These are phyloP conservation scores for Phytopythium sindhum DNA, from an alignment of 352 stramenopile species.

Conservation along the genomic window DNA sequence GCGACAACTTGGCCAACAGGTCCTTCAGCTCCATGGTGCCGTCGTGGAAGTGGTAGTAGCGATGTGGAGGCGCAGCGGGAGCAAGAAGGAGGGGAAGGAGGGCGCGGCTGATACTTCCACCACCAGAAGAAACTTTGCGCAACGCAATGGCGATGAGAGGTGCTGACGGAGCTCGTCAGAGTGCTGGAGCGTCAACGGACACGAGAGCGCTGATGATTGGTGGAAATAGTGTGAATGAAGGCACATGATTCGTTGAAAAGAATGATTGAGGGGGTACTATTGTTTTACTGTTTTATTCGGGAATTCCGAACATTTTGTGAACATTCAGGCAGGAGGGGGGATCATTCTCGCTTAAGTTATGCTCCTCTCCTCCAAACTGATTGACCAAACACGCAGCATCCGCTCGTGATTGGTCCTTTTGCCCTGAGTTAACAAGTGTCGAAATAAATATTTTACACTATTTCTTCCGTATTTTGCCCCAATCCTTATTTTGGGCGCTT, in stretches of 20 bases:
- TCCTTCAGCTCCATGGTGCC: constrained; percentile 62
- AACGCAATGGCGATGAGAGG: background rate
- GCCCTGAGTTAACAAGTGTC: background rate
- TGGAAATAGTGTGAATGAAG: background rate
- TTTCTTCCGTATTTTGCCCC: too few relatives aligned
- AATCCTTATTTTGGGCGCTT: too few relatives aligned
- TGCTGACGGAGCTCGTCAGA: constrained; percentile 1
- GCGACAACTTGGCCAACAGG: constrained; percentile 71
- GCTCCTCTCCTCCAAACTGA: too few relatives aligned
- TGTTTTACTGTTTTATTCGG: too few relatives aligned
- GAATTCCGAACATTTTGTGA: too few relatives aligned
- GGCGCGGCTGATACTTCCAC: background rate
- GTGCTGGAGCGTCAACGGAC: background rate
- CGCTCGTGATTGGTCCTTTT: too few relatives aligned
- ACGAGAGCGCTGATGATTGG: background rate
- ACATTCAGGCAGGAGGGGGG: too few relatives aligned
- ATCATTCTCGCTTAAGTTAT: too few relatives aligned
- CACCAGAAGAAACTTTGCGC: constrained; percentile 7
- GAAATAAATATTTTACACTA: background rate
- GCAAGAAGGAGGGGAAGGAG: background rate
- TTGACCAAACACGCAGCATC: too few relatives aligned
- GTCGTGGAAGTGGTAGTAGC: background rate
- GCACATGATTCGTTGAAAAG: background rate
- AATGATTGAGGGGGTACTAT: background rate
- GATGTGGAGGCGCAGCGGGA: background rate